Evolutionary conservation across 306 rosid species (phyloP), one percentile per base, ranked within the genome.

Genomic region (Dalbergia cochinchinensis): DNA sequence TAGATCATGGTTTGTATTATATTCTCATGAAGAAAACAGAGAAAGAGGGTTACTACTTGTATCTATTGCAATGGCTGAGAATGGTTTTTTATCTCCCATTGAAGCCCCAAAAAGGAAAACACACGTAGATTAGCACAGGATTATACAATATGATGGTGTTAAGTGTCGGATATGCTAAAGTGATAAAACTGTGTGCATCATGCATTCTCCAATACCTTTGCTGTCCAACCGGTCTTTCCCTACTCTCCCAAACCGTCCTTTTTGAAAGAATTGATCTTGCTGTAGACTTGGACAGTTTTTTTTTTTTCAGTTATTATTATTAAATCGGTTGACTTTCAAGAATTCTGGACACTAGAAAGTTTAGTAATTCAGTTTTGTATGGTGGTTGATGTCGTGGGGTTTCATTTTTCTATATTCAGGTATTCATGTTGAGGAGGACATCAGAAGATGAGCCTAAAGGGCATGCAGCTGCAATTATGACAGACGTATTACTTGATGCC

Each of bases 361-460:
- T 83, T 82, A 51, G 19, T 82, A n/a, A 54, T 54, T 54, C 7
- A 54, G 11, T n/a, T 47, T 19, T 41, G 11, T 64, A 72, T 71
- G 57, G 58, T 15, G 61, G 68, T 57, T 35, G 50, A 77, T 77
- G 8, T 72, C n/a, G 11, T 7, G 80, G 22, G 45, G 31, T 33
- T 59, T 69, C 62, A 44, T 53, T 48, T 84, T 75, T 35, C 60
- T 74, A 33, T 62, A 54, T 50, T 33, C 84, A 90, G 94, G 89
- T 82, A 57, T 90, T 90, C 86, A 90, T 86, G 94, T 59, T 85
- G 82, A 88, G 92, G 87, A 86, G 88, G 82, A 80, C 92, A 69
- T 91, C 92, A 68, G 96, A 91, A 42, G 89, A 89, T 31, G 93
- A 91, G 67, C 96, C 96, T 0, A 85, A 84, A 86, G 96, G 96